Percentiles rank a stretch among this genome's conserved stretches.
Evolutionary conservation across 805 yeast species (phyloP).

Genomic region (Yarrowia sp.): DNA sequence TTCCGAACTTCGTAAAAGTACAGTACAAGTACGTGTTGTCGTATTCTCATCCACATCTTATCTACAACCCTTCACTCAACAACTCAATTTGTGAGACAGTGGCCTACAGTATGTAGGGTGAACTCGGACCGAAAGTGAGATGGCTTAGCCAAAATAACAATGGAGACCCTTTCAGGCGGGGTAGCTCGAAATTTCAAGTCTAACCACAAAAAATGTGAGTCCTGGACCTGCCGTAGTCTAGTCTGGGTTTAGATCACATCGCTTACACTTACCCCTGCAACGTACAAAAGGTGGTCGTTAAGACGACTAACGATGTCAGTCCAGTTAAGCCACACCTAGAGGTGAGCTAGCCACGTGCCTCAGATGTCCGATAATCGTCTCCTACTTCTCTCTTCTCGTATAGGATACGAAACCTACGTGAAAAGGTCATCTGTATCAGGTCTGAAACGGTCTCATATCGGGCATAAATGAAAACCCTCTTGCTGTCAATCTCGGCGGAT

Average conservation of each 20-base stretch:
- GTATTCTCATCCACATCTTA: too few relatives aligned
- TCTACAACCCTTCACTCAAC: not conserved
- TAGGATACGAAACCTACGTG: not conserved
- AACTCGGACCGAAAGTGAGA: not conserved
- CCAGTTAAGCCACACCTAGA: too few relatives aligned
- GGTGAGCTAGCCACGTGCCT: too few relatives aligned
- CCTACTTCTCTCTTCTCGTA: not conserved
- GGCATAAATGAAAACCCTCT: not conserved
- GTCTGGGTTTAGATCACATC: not conserved
- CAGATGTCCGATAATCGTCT: too few relatives aligned
- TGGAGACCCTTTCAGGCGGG: not conserved
- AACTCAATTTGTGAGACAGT: not conserved
- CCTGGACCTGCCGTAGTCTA: not conserved
- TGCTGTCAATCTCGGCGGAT: not conserved
- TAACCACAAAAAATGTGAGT: not conserved
- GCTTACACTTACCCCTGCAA: not conserved
- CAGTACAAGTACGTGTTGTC: too few relatives aligned
- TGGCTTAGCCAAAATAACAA: not conserved
- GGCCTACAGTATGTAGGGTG: not conserved
- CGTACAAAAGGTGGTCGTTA: not conserved
- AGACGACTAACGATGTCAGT: too few relatives aligned
- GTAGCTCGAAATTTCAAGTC: not conserved
- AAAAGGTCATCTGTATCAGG: not conserved
- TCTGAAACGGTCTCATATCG: not conserved
- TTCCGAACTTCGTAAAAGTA: too few relatives aligned